phyloP scores from a whole-genome alignment of 768 basidiomycete species.

The Tubosaeta sp. region DNA sequence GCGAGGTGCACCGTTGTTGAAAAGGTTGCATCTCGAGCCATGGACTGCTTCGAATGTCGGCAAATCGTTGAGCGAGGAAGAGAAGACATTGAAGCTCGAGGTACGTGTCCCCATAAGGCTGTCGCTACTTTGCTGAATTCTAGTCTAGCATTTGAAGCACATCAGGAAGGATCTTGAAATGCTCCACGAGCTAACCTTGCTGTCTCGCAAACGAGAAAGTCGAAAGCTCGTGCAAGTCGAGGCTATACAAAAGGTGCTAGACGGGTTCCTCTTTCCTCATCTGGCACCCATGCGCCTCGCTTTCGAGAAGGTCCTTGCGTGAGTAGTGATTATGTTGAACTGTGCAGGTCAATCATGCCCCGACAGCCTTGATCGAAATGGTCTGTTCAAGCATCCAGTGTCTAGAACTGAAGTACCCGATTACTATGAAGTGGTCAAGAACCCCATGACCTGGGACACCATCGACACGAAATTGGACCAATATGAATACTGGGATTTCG shows the following conservation, averaged over 20 bases:
- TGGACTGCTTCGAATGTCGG: conserved; percentile 81
- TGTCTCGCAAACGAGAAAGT: conserved; percentile 73
- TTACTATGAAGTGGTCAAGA: conserved; percentile 81
- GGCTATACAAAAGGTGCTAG: conserved; percentile 62
- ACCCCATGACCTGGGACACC: conserved; percentile 84
- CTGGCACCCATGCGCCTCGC: conserved; percentile 54
- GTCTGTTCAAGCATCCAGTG: conserved; percentile 81
- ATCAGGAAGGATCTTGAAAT: conserved; percentile 75
- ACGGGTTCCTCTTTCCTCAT: conserved; percentile 61
- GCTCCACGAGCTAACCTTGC: conserved; percentile 60
- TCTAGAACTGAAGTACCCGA: conserved; percentile 77
- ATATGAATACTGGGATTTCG: conserved; percentile 77
- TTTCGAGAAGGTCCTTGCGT: conserved; percentile 72
- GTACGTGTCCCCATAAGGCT: conserved; percentile 38
- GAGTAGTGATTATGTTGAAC: conserved; percentile 23
- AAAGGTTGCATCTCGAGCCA: conserved; percentile 91
- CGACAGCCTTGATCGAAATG: conserved; percentile 65
- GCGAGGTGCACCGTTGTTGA: conserved; percentile 88
- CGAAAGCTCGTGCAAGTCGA: conserved; percentile 71
- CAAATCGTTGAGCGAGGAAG: conserved; percentile 71
- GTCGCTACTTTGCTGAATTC: neutral
- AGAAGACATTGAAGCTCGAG: conserved; percentile 77
- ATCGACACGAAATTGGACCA: conserved; percentile 81
- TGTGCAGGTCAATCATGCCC: conserved; percentile 6
- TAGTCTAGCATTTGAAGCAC: conserved; percentile 47